Evolutionary conservation across 768 basidiomycete species (phyloP).

Genomic region (Rhizopogon salebrosus): DNA sequence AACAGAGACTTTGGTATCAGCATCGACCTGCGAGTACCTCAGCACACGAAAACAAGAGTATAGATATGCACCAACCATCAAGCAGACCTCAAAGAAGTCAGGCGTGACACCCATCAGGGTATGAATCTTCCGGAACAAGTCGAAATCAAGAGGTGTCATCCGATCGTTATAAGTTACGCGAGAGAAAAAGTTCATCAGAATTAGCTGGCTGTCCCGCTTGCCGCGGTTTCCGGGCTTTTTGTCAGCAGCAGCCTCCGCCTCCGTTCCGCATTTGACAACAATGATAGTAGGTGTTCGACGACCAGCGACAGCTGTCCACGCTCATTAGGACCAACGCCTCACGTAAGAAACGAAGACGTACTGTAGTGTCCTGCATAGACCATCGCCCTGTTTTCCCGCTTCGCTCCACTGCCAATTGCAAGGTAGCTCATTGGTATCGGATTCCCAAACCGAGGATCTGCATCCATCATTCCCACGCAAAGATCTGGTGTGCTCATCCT

Average conservation of each 20-base stretch:
- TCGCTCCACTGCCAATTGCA: constrained; percentile 86
- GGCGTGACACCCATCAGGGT: constrained; percentile 98
- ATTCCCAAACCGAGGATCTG: constrained; percentile 93
- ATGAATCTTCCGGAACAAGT: constrained; percentile 95
- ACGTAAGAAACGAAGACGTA: constrained; percentile 36
- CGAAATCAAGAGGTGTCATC: constrained; percentile 96
- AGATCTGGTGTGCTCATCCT: constrained; percentile 95
- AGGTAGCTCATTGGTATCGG: constrained; percentile 91
- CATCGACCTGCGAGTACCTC: constrained; percentile 74
- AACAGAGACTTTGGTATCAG: constrained; percentile 94
- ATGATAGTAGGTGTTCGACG: constrained; percentile 92
- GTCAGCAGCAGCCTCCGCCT: constrained; percentile 72
- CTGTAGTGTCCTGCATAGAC: constrained; percentile 99
- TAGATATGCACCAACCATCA: constrained; percentile 69
- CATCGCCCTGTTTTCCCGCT: constrained; percentile 92
- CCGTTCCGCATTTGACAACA: constrained; percentile 94
- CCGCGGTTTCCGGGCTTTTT: constrained; percentile 98
- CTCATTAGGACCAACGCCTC: constrained; percentile 1
- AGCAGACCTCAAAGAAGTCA: constrained; percentile 94
- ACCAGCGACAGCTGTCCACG: constrained; percentile 61
- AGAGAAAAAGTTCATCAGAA: constrained; percentile 99
- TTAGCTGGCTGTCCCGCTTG: constrained; percentile 96
- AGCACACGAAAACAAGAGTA: not conserved
- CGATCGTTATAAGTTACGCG: constrained; percentile 99
- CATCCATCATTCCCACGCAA: constrained; percentile 86